Evolutionary conservation across 805 yeast species (phyloP), one percentile per base, ranked within the genome.

Genomic region (Candida piceae): DNA sequence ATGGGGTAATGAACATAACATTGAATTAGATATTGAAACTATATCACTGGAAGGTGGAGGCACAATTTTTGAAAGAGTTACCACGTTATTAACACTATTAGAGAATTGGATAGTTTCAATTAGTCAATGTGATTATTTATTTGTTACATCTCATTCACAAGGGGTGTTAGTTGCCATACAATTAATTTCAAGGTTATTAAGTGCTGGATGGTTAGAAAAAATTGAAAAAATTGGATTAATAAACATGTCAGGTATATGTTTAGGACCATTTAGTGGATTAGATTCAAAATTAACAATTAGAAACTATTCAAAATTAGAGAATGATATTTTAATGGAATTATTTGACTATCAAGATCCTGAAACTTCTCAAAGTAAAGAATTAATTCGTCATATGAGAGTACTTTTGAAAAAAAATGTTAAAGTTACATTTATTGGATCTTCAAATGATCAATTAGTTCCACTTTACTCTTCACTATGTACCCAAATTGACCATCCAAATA

Each of bases 1-100:
- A 27, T 90, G 87, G 80, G 83, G 76, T 35, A 46, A 64, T 22
- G 44, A 49, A 3, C 53, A 60, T 32, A 57, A 66, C 15, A 45
- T 62, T 26, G 58, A 63, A 0, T 43, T 79, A 13, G 70, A 72
- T 11, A 74, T 90, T 17, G 90, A 86, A 48, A 83, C 85, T 40
- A 83, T 93, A 32, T 94, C 96, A 0, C 65, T 90, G 27, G 98
- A 90, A 52, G 90, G 87, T 35, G 96, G 89, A 52, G 98, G 97
- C 1, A 82, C 78, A 51, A 80, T 93, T 2, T 72, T 83, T 45
- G 88, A 86, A 50, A 69, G 97, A 22, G 95, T 86, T 2, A 79
- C 77, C 29, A 80, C 75, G 45, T 80, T 87, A 42, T 74, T 80
- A 38, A 74, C 75, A 26, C 73, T 87, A 26, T 64, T 90, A 46